These are phyloP conservation scores for Penicillium sp. DNA, from an alignment of 2,329 filamentous ascomycete genomes.

Conservation along the genomic window DNA sequence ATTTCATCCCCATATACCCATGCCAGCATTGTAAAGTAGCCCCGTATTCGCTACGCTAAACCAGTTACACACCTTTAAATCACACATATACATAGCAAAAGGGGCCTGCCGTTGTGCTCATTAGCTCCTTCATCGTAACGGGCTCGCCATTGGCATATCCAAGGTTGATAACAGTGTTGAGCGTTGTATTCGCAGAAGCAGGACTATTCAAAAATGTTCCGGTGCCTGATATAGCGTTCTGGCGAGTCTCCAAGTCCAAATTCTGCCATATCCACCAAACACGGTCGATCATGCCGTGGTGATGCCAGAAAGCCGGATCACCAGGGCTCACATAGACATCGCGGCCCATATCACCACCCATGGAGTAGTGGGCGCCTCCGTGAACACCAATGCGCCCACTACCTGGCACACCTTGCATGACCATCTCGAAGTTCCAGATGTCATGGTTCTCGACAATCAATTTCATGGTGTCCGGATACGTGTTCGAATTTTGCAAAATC, in stretches of 20 bases:
- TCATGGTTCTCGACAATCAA: conserved; percentile 20
- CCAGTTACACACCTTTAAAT: too few species aligned
- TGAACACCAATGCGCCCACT: conserved; percentile 42
- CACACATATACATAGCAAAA: conserved; percentile 28
- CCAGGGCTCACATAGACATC: conserved; percentile 49
- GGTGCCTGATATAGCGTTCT: conserved; percentile 42
- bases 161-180: conserved; percentile 45
- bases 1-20: too few species aligned
- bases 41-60: too few species aligned
- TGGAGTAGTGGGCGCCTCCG: conserved; percentile 48
- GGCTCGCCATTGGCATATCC: conserved; percentile 37
- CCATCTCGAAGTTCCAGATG: conserved; percentile 37
- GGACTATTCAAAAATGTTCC: conserved; percentile 47
- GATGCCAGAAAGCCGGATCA: conserved; percentile 51
- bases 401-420: conserved; percentile 39
- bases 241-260: conserved; percentile 39
- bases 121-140: conserved; percentile 41
- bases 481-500: conserved; percentile 18
- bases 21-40: too few species aligned
- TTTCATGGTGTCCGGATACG: conserved; percentile 16
- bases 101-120: conserved; percentile 45
- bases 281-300: conserved; percentile 51
- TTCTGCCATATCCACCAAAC: conserved; percentile 55
- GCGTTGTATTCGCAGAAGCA: conserved; percentile 45
- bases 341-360: conserved; percentile 47